Conservation (phyloP, 192 early-diverging fungal genomes). For the Backusella luteola region DNA sequence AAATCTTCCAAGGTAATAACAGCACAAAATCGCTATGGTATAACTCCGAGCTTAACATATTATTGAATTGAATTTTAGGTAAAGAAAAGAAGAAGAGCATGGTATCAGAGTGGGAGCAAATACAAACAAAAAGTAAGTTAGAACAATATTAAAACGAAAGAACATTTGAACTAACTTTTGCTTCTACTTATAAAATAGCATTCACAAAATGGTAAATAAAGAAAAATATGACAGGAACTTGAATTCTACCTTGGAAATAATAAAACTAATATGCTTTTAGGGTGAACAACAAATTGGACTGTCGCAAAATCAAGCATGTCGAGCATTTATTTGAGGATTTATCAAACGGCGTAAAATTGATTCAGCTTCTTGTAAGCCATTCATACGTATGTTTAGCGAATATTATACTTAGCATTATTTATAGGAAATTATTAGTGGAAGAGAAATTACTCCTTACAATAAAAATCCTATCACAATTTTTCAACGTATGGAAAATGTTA, state of each 20-base stretch:
- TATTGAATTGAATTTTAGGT: background rate
- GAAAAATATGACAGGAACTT: background rate
- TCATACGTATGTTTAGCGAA: background rate
- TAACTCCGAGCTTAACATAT: background rate
- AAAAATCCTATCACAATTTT: constrained; percentile 87
- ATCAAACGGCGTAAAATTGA: constrained; percentile 54
- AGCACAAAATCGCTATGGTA: background rate
- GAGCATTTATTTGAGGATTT: constrained; percentile 41
- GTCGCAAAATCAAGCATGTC: constrained; percentile 46
- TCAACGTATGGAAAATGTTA: constrained; percentile 94
- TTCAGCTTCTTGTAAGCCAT: constrained; percentile 55
- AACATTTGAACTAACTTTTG: background rate
- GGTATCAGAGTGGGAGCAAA: constrained; percentile 82
- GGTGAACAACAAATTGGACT: constrained; percentile 77
- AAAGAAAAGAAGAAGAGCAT: constrained; percentile 47
- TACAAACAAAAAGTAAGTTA: constrained; percentile 89
- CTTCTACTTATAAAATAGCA: constrained; percentile 42
- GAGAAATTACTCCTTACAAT: constrained; percentile 84
- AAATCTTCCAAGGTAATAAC: background rate
- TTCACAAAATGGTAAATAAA: constrained; percentile 77
- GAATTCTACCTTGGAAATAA: background rate
- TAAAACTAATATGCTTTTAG: constrained; percentile 27
- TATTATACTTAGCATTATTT: constrained; percentile 13
- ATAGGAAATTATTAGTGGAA: constrained; percentile 93
- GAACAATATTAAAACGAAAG: background rate